A percentile compares a stretch with the other conserved stretches of the same genome.
Conservation (phyloP, 495 filamentous ascomycete genomes). For the Daldinia bambusicola region DNA sequence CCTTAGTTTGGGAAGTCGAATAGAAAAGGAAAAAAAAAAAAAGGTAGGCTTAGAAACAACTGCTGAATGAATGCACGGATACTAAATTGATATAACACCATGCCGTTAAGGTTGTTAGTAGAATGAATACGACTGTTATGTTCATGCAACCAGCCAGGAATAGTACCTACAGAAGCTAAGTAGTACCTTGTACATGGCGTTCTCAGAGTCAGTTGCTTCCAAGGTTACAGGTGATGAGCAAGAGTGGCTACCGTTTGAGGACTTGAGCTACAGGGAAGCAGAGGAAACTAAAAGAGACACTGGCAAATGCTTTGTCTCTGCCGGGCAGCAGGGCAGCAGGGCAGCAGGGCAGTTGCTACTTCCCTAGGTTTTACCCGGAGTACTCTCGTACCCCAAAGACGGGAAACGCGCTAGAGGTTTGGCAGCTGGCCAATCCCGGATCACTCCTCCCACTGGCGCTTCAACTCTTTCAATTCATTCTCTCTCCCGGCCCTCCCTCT, state of each 20-base stretch:
- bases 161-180: conserved; percentile 11
- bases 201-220: neutral
- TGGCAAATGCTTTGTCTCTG: neutral
- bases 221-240: conserved; percentile 10
- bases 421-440: conserved; percentile 4
- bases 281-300: conserved; percentile 8
- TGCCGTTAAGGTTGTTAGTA: conserved; percentile 27
- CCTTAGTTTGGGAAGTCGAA: neutral
- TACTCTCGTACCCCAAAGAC: conserved; percentile 21
- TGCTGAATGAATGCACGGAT: neutral
- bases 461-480: conserved; percentile 34
- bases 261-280: conserved; percentile 11
- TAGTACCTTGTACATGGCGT: neutral
- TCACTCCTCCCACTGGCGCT: conserved; percentile 8
- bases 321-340: too few species aligned
- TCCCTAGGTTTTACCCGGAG: conserved; percentile 11
- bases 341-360: too few species aligned
- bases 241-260: conserved; percentile 7
- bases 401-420: conserved; percentile 9
- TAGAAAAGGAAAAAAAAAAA: neutral
- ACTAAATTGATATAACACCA: conserved; percentile 30
- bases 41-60: neutral
- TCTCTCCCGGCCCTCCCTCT: conserved; percentile 34
- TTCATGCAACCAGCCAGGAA: conserved; percentile 36
- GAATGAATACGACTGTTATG: conserved; percentile 2